Percentiles rank a stretch among this genome's conserved stretches.
Conservation (phyloP, 768 basidiomycete species). For the Daedaleopsis sinensis region DNA sequence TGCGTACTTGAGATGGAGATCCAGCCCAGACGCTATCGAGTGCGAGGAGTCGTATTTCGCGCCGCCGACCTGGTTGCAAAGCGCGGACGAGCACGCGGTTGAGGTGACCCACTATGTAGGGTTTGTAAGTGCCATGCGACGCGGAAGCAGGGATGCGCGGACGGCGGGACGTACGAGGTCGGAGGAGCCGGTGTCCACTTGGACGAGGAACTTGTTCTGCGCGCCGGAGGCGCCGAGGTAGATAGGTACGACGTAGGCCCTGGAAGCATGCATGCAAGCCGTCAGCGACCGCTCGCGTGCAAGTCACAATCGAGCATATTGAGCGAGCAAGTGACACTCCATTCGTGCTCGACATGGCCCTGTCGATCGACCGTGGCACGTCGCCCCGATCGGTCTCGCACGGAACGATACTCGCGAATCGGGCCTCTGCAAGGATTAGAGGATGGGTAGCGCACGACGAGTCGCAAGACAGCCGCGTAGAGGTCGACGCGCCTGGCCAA, state of each 20-base stretch:
- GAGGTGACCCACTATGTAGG: slow-evolving; percentile 73
- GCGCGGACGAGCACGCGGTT: slow-evolving; percentile 57
- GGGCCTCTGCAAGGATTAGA: too few relatives aligned
- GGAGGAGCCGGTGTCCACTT: slow-evolving; percentile 83
- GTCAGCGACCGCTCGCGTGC: neutral
- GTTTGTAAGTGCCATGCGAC: neutral
- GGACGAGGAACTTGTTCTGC: slow-evolving; percentile 53
- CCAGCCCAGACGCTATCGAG: slow-evolving; percentile 43
- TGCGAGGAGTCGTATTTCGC: slow-evolving; percentile 58
- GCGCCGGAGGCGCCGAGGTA: slow-evolving; percentile 48
- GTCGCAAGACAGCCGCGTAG: too few relatives aligned
- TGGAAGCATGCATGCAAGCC: slow-evolving; percentile 30
- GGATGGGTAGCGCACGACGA: too few relatives aligned
- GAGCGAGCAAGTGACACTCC: too few relatives aligned
- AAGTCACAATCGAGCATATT: slow-evolving; percentile 4
- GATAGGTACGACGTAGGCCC: slow-evolving; percentile 68
- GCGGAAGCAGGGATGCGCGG: too few relatives aligned
- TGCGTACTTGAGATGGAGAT: slow-evolving; percentile 61
- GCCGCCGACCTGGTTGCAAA: slow-evolving; percentile 38
- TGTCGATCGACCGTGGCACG: too few relatives aligned
- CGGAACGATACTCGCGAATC: too few relatives aligned
- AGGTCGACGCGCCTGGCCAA: too few relatives aligned
- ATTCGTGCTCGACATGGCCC: too few relatives aligned
- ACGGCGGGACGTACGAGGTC: slow-evolving; percentile 59
- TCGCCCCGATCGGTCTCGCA: too few relatives aligned